Base-by-base conservation (phyloP, 108 stramenopile genomes). In the Nitzschia sp. region DNA sequence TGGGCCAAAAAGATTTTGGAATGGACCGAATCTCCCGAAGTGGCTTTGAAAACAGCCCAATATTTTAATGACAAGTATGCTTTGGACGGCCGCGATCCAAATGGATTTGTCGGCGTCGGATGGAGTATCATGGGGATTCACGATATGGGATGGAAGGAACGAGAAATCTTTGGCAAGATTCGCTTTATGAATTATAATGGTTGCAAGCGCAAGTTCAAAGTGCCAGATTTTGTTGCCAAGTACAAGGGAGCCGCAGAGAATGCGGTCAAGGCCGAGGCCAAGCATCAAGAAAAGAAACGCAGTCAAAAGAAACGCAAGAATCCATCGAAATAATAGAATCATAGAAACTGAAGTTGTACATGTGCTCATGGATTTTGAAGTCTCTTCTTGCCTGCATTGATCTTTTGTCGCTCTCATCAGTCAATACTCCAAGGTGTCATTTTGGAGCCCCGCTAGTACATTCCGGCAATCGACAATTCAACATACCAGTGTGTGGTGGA, bases 1-100 rank as follows among this genome's bases (percentile, higher is more conserved):
- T 99, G 99, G 99, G 99, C 99, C 33, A 99, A 99, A 77, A 98
- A 99, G 76, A 95, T 99, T 58, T 81, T 98, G 34, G 97, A 98
- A 73, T 99, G 99, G 99, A 96, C 99, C 0, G 63, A 76, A 25
- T 73, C 86, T 4, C 98, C 99, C 3, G 74, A 72, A 9, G 77
- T 88, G 32, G 99, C 99, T 2, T 76, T 99, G 4, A 76, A 75
- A 29, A 86, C 81, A 5, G 95, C 92, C 25, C 90, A 95, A 32
- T 94, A 94, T 56, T 83, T 99, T 64, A 99, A 99, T 82, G 99
- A 99, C 71, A 85, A 91, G 71, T 99, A 97, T 68, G 86, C 91
- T 0, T 82, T 98, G 35, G 99, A 99, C 72, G 99, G 99, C 1
- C 77, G 92, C 17, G 98, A 98, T 70, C 98, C 98, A 18, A 99